Base-by-base conservation (phyloP, 306 rosid species). In the Rosa lucieae region DNA sequence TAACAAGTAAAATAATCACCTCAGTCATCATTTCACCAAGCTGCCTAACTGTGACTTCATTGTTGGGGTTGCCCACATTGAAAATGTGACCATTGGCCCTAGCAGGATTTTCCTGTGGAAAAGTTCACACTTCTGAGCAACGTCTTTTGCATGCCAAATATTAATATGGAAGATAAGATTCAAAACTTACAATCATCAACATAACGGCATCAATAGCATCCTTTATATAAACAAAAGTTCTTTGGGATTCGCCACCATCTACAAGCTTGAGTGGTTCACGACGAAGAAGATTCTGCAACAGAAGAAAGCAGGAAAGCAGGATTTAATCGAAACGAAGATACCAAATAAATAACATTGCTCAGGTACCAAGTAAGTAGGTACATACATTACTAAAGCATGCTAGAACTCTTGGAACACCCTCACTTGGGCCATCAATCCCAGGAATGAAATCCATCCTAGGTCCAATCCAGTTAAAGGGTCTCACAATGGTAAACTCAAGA, bases 371-470 rank as follows among this genome's bases (percentile, higher is more conserved):
- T 32, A 29, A 47, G 6, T 61, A 73, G 47, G 14, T 14, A 74
- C 91, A 72, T 82, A 94, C 98, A 74, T 94, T 92, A 76, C 98
- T 94, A 71, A 94, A 94, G 90, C 98, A 94, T 5, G 98, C 98
- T 3, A 94, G 89, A 87, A 94, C 98, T 68, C 97, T 85, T 2
- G 98, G 98, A 86, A 94, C 98, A 73, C 98, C 98, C 87, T 94
- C 98, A 84, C 93, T 90, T 65, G 98, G 98, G 49, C 98, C 98
- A 35, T 94, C 97, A 72, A 94, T 78, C n/a, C 98, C 98, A 15
- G 98, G 98, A 76, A 94, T 94, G 88, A 94, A 92, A 86, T 94
- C 98, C 98, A 94, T 94, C 70, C 97, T 67, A 70, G 98, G 97
- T 65, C 98, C 98, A 61, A 94, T 94, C 98, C 98, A 94, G 84